Conservation (phyloP, 441 rosid species). For the Populus hybrid region DNA sequence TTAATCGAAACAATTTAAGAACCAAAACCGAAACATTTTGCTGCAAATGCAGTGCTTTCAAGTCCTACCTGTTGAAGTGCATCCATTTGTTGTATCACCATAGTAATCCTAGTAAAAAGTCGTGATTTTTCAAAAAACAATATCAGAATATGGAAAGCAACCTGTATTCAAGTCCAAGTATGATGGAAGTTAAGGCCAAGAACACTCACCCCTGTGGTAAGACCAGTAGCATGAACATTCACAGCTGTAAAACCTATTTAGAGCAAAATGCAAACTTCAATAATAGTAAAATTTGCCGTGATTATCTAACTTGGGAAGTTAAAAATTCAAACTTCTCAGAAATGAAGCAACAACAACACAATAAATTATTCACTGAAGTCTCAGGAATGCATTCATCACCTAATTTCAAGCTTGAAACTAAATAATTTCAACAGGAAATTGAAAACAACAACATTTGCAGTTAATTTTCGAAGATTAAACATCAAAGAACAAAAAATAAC, state of each 20-base stretch:
- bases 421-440: background rate
- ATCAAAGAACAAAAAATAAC: background rate
- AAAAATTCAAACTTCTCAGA: background rate
- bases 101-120: conserved; percentile 57
- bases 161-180: conserved; percentile 8
- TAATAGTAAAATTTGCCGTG: background rate
- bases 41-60: background rate
- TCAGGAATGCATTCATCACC: background rate
- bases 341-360: background rate
- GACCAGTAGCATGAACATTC: conserved; percentile 76
- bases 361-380: background rate
- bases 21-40: background rate
- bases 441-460: background rate
- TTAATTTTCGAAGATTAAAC: background rate
- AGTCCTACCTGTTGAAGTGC: conserved; percentile 76
- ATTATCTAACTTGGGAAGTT: background rate
- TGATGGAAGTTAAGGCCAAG: conserved; percentile 12
- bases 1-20: background rate
- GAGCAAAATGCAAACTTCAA: conserved; percentile 14
- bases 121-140: background rate
- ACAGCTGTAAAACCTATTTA: conserved; percentile 72
- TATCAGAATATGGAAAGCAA: background rate
- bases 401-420: background rate
- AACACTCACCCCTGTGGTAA: conserved; percentile 72
- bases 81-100: conserved; percentile 95